Evolutionary conservation across 768 basidiomycete species (phyloP).

Genomic region (Mycena sanguinolenta): DNA sequence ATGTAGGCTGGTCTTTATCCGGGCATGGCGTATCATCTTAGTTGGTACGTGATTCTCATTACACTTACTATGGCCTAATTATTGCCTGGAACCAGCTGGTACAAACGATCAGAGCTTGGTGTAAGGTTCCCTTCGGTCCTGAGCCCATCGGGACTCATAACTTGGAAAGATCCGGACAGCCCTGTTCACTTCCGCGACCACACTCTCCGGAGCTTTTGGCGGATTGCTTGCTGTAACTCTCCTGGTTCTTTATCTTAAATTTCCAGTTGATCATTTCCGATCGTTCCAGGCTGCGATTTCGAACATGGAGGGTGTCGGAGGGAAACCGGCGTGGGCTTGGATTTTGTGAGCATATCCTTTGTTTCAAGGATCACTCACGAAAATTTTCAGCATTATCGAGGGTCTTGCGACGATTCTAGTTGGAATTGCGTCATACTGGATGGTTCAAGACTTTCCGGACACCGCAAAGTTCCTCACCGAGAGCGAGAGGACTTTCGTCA

Average conservation of each 20-base stretch:
- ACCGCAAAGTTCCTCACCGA: slow-evolving; percentile 78
- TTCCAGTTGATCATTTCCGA: background rate
- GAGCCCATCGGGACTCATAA: background rate
- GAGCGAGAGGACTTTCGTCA: slow-evolving; percentile 71
- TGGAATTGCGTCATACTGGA: slow-evolving; percentile 73
- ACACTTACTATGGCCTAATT: background rate
- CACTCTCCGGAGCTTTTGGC: slow-evolving; percentile 72
- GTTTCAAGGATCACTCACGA: background rate
- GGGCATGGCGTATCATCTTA: slow-evolving; percentile 37
- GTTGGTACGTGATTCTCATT: slow-evolving; percentile 20
- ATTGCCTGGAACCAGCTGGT: slow-evolving; percentile 70
- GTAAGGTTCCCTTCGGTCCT: slow-evolving; percentile 16
- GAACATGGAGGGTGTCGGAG: slow-evolving; percentile 79
- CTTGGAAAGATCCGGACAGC: slow-evolving; percentile 61
- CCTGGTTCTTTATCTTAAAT: background rate
- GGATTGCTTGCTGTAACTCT: slow-evolving; percentile 27
- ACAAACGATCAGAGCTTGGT: slow-evolving; percentile 82
- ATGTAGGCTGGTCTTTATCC: too few species aligned
- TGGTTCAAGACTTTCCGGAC: slow-evolving; percentile 86
- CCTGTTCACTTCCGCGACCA: slow-evolving; percentile 85
- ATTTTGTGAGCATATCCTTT: slow-evolving; percentile 52
- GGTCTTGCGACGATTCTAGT: slow-evolving; percentile 76
- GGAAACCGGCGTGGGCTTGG: slow-evolving; percentile 67
- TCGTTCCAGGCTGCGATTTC: slow-evolving; percentile 70
- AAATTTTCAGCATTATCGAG: slow-evolving; percentile 72